These are phyloP conservation scores for Phlebiopsis flavidoalba DNA, from an alignment of 768 basidiomycete genomes.

Conservation along the genomic window DNA sequence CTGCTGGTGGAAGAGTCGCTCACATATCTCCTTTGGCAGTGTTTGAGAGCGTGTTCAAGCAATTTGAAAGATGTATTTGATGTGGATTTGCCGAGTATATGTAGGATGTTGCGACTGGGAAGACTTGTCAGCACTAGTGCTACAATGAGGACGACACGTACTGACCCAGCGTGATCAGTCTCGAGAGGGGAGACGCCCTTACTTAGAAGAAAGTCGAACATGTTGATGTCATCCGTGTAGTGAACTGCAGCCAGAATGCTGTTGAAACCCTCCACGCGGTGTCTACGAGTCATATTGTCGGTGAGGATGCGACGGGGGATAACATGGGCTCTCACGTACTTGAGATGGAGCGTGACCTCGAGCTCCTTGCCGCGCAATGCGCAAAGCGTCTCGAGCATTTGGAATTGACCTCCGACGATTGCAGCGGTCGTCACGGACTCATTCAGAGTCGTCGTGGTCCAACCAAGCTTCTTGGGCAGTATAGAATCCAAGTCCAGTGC, in stretches of 20 bases:
- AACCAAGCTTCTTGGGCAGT: constrained; percentile 48
- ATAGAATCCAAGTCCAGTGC: constrained; percentile 33
- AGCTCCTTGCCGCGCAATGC: constrained; percentile 38
- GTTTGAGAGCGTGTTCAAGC: constrained; percentile 40
- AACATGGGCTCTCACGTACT: constrained; percentile 24
- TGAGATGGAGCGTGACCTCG: constrained; percentile 35
- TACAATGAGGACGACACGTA: constrained; percentile 9
- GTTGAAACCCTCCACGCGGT: constrained; percentile 31
- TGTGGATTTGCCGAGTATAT: constrained; percentile 34
- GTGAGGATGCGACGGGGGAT: neutral
- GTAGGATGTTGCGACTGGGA: constrained; percentile 53
- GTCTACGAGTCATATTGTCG: neutral
- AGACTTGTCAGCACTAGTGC: neutral
- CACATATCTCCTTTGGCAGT: constrained; percentile 46
- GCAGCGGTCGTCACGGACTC: constrained; percentile 50
- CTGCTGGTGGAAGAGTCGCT: constrained; percentile 38
- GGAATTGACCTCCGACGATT: constrained; percentile 31
- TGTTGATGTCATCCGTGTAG: constrained; percentile 17
- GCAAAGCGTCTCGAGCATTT: constrained; percentile 41
- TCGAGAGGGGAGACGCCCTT: constrained; percentile 41
- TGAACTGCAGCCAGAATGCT: constrained; percentile 38
- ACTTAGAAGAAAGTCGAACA: constrained; percentile 48
- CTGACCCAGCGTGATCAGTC: constrained; percentile 40
- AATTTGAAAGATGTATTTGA: constrained; percentile 20
- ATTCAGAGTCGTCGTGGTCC: constrained; percentile 39